Conservation (phyloP, 2,329 filamentous ascomycete genomes). For the Ceratocystiopsis sp. region DNA sequence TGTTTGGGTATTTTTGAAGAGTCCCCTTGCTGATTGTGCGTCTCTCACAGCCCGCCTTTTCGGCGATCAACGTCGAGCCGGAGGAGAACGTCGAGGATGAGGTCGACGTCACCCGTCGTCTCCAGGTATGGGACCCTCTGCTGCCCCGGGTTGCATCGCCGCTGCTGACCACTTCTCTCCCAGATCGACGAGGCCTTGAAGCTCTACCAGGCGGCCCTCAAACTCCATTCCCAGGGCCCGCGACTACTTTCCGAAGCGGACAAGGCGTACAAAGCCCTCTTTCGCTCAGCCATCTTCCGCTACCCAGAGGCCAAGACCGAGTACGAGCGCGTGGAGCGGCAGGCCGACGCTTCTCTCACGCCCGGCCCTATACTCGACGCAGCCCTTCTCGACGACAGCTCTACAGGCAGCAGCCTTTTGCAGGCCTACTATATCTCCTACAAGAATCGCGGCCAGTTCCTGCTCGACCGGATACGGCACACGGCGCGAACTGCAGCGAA, state of each 20-base stretch:
- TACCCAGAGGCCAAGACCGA: conserved; percentile 79
- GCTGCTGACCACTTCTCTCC: no score
- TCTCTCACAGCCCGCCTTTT: conserved; percentile 44
- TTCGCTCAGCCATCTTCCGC: conserved; percentile 84
- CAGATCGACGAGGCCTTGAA: conserved; percentile 90
- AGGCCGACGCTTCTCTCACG: conserved; percentile 30
- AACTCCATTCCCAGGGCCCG: conserved; percentile 77
- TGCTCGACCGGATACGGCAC: conserved; percentile 56
- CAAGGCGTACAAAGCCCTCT: conserved; percentile 68
- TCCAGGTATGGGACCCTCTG: conserved; percentile 38
- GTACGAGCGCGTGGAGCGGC: conserved; percentile 52
- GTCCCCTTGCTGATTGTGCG: no score
- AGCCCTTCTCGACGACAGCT: conserved; percentile 48
- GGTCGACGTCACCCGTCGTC: conserved; percentile 84
- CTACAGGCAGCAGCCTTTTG: conserved; percentile 61
- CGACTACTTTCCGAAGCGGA: conserved; percentile 57
- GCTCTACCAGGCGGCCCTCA: conserved; percentile 79
- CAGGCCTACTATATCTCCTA: conserved; percentile 86
- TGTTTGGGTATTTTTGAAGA: neutral
- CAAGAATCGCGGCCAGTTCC: conserved; percentile 89
- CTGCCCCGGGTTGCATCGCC: no score
- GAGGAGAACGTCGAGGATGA: conserved; percentile 84
- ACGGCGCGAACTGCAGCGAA: conserved; percentile 18
- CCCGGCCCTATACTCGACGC: conserved; percentile 36
- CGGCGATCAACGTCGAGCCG: conserved; percentile 83